phyloP scores from a whole-genome alignment of 345 rosid genomes.

The Ceriops decandra region DNA sequence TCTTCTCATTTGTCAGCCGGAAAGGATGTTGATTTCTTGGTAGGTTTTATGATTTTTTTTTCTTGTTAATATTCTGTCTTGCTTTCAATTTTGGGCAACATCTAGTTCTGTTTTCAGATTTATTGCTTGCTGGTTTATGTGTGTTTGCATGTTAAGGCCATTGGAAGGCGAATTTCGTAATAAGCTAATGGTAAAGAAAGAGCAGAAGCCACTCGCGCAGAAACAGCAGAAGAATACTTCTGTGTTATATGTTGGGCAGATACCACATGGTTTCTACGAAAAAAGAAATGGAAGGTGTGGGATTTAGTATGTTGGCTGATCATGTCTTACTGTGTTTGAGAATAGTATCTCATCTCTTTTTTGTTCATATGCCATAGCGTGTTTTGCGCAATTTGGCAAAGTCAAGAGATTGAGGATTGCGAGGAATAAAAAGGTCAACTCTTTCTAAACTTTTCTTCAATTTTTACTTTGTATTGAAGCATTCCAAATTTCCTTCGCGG shows the following conservation, averaged over 20 bases:
- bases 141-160: conserved; percentile 40
- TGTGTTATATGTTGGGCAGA: conserved; percentile 75
- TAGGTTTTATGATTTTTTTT: conserved; percentile 8
- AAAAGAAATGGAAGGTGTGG: conserved; percentile 86
- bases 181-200: conserved; percentile 40
- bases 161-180: conserved; percentile 72
- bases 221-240: conserved; percentile 34
- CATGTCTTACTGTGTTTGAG: not conserved
- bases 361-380: conserved; percentile 35
- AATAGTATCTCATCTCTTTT: not conserved
- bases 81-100: not conserved
- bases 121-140: not conserved
- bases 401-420: conserved; percentile 79
- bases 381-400: conserved; percentile 78
- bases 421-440: conserved; percentile 68
- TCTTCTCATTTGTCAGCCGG: conserved; percentile 27
- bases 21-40: conserved; percentile 69
- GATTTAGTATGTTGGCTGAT: not conserved
- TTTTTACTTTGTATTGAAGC: not conserved
- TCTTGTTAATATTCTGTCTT: not conserved
- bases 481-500: too few relatives aligned
- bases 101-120: not conserved
- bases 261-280: conserved; percentile 97
- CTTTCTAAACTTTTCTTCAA: not conserved
- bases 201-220: conserved; percentile 2